Evolutionary conservation across 495 filamentous ascomycete species (phyloP).

Genomic region (Cercophora samala): DNA sequence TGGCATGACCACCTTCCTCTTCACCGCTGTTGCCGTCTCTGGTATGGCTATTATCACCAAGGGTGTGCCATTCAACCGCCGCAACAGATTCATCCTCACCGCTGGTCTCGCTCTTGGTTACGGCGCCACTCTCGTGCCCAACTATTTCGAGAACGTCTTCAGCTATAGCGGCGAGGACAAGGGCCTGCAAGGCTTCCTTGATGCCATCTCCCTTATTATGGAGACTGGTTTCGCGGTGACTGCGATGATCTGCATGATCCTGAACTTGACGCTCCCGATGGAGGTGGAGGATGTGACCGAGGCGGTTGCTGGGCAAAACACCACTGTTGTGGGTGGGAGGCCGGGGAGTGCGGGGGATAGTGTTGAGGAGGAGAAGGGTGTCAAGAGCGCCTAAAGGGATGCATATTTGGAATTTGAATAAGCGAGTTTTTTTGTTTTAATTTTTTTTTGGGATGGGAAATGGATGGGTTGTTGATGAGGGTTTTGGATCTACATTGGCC

Average conservation of each 20-base stretch:
- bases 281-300: constrained; percentile 57
- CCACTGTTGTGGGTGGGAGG: neutral
- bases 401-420: neutral
- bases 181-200: constrained; percentile 70
- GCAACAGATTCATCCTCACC: constrained; percentile 85
- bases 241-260: constrained; percentile 63
- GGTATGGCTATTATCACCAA: constrained; percentile 81
- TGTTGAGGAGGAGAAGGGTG: constrained; percentile 9
- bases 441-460: constrained; percentile 7
- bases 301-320: neutral
- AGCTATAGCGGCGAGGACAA: constrained; percentile 66
- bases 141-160: constrained; percentile 75
- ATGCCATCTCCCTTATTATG: constrained; percentile 78
- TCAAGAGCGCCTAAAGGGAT: constrained; percentile 8
- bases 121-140: constrained; percentile 77
- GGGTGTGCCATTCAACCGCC: constrained; percentile 69
- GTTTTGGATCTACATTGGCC: neutral
- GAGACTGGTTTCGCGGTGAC: constrained; percentile 75
- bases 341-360: neutral
- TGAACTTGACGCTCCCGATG: constrained; percentile 70
- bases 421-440: neutral
- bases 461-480: neutral
- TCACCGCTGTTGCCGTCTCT: constrained; percentile 77
- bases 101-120: constrained; percentile 73
- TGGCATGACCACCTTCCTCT: constrained; percentile 93